A percentile compares a stretch with the other conserved stretches of the same genome.
Evolutionary conservation across 345 rosid genomes (phyloP).

Genomic region (Tarenaya hassleriana): DNA sequence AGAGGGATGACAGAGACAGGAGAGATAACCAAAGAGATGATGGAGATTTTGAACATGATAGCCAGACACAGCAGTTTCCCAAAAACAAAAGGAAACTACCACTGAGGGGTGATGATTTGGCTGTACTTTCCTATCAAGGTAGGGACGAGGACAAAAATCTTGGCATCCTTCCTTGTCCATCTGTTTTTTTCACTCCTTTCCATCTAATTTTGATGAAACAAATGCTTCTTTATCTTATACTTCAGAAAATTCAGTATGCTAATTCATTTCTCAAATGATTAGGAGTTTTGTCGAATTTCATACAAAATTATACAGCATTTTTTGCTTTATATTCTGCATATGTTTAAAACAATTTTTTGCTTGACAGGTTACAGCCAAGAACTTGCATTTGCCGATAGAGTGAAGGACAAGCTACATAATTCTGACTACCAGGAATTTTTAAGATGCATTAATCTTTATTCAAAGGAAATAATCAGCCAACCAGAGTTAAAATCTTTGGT

Average conservation of each 20-base stretch:
- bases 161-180: too few species aligned
- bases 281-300: not conserved
- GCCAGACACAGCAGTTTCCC: constrained; percentile 52
- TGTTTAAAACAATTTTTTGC: constrained; percentile 22
- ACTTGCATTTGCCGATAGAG: constrained; percentile 74
- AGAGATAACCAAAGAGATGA: constrained; percentile 51
- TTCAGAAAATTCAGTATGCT: too few species aligned
- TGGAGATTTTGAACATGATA: constrained; percentile 54
- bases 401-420: constrained; percentile 61
- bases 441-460: constrained; percentile 75
- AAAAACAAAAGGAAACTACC: constrained; percentile 42
- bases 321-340: too few species aligned
- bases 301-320: not conserved
- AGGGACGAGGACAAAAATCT: constrained; percentile 57
- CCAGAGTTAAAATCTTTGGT: constrained; percentile 82
- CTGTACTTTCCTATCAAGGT: constrained; percentile 51
- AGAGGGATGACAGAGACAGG: constrained; percentile 66
- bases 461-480: constrained; percentile 73
- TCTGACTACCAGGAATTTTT: constrained; percentile 76
- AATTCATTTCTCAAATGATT: too few species aligned
- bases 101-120: constrained; percentile 38
- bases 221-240: too few species aligned
- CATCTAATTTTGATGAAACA: too few species aligned
- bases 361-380: constrained; percentile 68
- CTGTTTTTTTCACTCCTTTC: constrained; percentile 21